Evolutionary conservation across 106 monocot species (phyloP), one percentile per base, ranked within the genome.

Genomic region (Apostasia shenzhenica): DNA sequence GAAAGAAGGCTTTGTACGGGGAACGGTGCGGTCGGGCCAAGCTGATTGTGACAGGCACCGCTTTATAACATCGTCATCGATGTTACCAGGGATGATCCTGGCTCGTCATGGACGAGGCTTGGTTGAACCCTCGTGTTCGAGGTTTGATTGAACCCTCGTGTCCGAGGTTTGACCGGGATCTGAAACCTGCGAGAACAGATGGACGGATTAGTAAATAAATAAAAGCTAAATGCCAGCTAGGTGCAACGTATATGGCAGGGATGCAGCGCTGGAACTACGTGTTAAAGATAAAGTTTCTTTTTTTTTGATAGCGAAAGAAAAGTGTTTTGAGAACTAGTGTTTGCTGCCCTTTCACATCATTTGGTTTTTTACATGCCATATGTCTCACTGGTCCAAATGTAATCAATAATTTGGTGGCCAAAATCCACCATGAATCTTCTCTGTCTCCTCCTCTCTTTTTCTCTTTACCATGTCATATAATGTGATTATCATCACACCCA

Each of bases 261-360:
- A 39, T 40, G 8, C 59, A 39, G 8, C n/a, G n/a, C n/a, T n/a
- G n/a, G n/a, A n/a, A n/a, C n/a, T n/a, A n/a, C n/a, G n/a, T n/a
- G n/a, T n/a, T n/a, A n/a, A n/a, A 41, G 37, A 4, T 59, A 59
- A 59, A 59, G 59, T 59, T 4, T 38, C 4, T 39, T 7, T 4
- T 8, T 4, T 3, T 5, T 59, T 59, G 38, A 59, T 8, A 59
- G 41, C 37, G 9, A 7, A 59, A 8, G 26, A 26, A 26, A 26
- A 26, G 26, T 26, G 26, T 26, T 26, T 26, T 26, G 0, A 26
- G 26, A 26, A 26, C 26, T 26, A 26, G 26, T 26, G 26, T 26
- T 41, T 59, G 59, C 40, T 59, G 40, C 59, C 40, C 37, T 40
- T 59, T 59, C 59, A 59, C 59, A 59, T 59, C 59, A 59, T 59